Conservation (phyloP, 1,284 basidiomycete genomes). For the Heliocybe sulcata region DNA sequence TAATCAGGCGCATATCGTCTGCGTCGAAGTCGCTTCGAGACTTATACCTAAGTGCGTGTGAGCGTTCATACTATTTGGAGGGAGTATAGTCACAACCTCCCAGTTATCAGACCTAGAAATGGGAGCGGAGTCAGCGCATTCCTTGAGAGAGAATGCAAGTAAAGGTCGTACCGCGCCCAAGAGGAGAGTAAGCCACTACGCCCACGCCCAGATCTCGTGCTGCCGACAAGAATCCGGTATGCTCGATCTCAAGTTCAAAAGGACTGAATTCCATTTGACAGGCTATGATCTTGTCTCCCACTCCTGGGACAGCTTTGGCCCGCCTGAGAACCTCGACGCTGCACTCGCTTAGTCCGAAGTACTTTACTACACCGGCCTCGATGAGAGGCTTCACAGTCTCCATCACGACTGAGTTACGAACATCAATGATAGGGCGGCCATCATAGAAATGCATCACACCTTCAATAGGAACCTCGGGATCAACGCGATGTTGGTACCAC, state of each 20-base stretch:
- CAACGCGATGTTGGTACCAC: constrained; percentile 30
- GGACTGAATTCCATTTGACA: constrained; percentile 38
- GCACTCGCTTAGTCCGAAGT: constrained; percentile 36
- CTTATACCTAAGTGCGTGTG: no score
- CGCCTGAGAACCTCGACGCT: constrained; percentile 33
- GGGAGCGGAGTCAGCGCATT: not conserved
- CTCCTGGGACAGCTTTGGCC: constrained; percentile 18
- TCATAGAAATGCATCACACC: not conserved
- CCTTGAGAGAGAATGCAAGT: not conserved
- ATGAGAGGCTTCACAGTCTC: constrained; percentile 28
- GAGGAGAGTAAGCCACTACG: constrained; percentile 31
- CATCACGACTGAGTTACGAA: constrained; percentile 20
- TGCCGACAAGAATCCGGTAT: constrained; percentile 21
- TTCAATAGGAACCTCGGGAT: constrained; percentile 32
- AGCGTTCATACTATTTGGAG: no score
- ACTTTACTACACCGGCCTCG: constrained; percentile 28
- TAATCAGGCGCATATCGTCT: constrained; percentile 22
- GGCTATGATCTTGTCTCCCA: constrained; percentile 24
- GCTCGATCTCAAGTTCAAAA: constrained; percentile 27
- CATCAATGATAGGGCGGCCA: not conserved
- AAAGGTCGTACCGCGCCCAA: constrained; percentile 26
- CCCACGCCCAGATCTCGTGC: constrained; percentile 18
- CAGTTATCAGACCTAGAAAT: not conserved
- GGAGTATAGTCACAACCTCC: not conserved
- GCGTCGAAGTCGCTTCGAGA: constrained; percentile 24